These are phyloP conservation scores for Scedosporium boydii DNA, from an alignment of 2,329 filamentous ascomycete species.

Conservation along the genomic window DNA sequence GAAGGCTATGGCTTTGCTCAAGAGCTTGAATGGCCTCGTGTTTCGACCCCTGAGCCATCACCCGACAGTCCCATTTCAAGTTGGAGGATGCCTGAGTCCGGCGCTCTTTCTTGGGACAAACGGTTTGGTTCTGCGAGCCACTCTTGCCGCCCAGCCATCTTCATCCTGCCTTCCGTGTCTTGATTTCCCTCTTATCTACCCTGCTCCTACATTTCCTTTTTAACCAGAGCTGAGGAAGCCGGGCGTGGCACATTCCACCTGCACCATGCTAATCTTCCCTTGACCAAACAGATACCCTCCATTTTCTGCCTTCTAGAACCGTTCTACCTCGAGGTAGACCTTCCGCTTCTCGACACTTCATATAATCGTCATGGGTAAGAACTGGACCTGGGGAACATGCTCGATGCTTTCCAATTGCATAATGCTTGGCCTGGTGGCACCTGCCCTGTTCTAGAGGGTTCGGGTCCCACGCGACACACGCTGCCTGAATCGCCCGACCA, in stretches of 20 bases:
- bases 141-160: not conserved
- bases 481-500: not conserved
- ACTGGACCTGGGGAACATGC: not conserved
- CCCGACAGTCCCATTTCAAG: not conserved
- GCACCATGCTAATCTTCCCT: not conserved
- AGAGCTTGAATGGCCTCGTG: not conserved
- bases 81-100: too few relatives aligned
- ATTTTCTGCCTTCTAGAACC: not conserved
- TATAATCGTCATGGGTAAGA: slow-evolving; percentile 1
- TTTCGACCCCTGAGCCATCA: not conserved
- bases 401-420: not conserved
- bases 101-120: not conserved
- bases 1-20: not conserved
- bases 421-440: not conserved
- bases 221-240: too few relatives aligned
- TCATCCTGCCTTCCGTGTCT: not conserved
- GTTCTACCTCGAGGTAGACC: not conserved
- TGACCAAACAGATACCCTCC: not conserved
- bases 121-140: not conserved
- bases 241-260: too few relatives aligned
- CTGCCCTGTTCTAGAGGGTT: not conserved
- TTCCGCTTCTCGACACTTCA: not conserved
- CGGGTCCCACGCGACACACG: not conserved
- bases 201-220: not conserved
- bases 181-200: not conserved